phyloP scores from a whole-genome alignment of 2,329 filamentous ascomycete genomes.

The Trichoderma sp. region DNA sequence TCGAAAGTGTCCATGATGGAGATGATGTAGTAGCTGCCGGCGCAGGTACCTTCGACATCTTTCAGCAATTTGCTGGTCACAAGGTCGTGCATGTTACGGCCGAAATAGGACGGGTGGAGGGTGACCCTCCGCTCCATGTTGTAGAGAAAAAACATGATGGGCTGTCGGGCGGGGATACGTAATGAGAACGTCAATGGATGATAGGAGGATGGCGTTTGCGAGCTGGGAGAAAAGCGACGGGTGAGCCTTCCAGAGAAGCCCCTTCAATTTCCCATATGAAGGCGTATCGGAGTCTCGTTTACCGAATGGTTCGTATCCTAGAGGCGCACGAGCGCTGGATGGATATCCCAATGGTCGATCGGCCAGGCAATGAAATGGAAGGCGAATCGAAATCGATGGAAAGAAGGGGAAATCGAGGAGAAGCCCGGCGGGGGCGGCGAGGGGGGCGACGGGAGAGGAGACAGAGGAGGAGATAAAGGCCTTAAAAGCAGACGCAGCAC shows the following conservation, averaged over 20 bases:
- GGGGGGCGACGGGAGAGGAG: background rate
- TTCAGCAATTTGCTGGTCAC: constrained; percentile 86
- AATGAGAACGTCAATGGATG: background rate
- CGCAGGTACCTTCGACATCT: constrained; percentile 94
- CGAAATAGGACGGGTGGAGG: constrained; percentile 96
- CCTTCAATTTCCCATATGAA: constrained; percentile 10
- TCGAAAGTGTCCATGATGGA: constrained; percentile 97
- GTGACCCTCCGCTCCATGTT: constrained; percentile 94
- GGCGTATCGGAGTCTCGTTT: background rate
- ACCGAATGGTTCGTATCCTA: background rate
- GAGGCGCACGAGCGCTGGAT: background rate
- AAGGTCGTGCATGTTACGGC: constrained; percentile 87
- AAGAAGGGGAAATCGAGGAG: background rate
- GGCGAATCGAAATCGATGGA: background rate
- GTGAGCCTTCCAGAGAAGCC: background rate
- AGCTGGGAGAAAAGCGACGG: background rate
- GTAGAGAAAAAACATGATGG: constrained; percentile 94
- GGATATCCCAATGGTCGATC: background rate
- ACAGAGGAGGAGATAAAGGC: background rate
- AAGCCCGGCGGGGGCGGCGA: background rate
- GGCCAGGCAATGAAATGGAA: background rate
- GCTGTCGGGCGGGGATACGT: constrained; percentile 22
- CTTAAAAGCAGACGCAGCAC: constrained; percentile 22
- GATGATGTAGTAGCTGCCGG: constrained; percentile 95
- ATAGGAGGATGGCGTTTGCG: background rate